These are phyloP conservation scores for Mycosphaerella arachidis DNA, from an alignment of 2,329 filamentous ascomycete species.

Conservation along the genomic window DNA sequence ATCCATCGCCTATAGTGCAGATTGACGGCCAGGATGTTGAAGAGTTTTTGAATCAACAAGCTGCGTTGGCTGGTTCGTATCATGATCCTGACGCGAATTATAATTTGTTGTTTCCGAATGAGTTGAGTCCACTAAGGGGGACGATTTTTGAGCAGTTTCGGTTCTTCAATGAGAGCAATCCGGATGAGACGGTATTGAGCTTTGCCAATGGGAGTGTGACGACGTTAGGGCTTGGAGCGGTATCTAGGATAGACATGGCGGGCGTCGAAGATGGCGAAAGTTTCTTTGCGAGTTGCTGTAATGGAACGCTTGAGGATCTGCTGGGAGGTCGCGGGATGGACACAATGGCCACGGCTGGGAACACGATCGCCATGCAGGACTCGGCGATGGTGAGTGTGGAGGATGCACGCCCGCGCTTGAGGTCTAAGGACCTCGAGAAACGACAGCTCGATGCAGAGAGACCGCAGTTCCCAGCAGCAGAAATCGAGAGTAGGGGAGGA, in stretches of 20 bases:
- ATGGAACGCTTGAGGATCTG: background rate
- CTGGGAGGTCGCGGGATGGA: too few species aligned
- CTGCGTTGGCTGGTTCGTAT: constrained; percentile 28
- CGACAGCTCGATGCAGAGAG: too few species aligned
- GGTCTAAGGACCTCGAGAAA: too few species aligned
- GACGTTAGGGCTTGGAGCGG: background rate
- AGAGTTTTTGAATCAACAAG: constrained; percentile 33
- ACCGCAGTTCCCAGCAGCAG: too few species aligned
- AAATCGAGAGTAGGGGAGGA: constrained; percentile 20
- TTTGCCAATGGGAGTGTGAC: background rate
- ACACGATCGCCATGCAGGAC: too few species aligned
- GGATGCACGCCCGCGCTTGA: too few species aligned
- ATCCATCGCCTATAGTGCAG: constrained; percentile 34
- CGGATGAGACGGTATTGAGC: background rate
- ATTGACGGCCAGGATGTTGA: constrained; percentile 37
- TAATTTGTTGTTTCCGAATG: constrained; percentile 36
- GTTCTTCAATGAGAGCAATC: background rate
- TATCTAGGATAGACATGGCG: background rate
- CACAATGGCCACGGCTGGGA: too few species aligned
- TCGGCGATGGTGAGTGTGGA: too few species aligned
- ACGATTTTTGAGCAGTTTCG: too few species aligned
- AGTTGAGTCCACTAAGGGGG: too few species aligned
- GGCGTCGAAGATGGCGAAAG: background rate
- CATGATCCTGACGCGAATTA: constrained; percentile 41
- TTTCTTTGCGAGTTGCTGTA: background rate